phyloP scores from a whole-genome alignment of 192 early-diverging fungal species.

The Backusella circina region DNA sequence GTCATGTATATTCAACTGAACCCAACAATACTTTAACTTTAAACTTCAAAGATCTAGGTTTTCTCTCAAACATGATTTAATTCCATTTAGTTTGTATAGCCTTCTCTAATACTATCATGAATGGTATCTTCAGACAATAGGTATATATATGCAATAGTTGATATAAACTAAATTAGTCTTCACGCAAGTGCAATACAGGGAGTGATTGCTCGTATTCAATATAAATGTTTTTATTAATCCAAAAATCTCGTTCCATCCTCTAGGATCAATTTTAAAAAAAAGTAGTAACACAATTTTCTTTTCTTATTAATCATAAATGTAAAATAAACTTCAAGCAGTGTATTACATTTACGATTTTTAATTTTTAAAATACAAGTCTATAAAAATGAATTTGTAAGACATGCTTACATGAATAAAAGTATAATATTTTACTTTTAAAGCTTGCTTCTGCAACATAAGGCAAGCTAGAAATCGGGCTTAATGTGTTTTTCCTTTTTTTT shows the following conservation, averaged over 20 bases:
- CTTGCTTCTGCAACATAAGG: neutral
- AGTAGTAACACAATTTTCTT: neutral
- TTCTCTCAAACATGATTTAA: too few relatives aligned
- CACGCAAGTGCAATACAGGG: neutral
- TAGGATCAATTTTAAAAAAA: neutral
- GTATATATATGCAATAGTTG: too few relatives aligned
- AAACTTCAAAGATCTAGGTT: too few relatives aligned
- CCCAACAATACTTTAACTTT: too few relatives aligned
- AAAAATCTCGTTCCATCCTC: neutral
- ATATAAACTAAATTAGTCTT: too few relatives aligned
- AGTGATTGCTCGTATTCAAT: neutral
- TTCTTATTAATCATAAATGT: neutral
- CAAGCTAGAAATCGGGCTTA: neutral
- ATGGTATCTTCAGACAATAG: too few relatives aligned
- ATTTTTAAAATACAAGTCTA: neutral
- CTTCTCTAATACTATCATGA: too few relatives aligned
- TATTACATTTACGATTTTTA: neutral
- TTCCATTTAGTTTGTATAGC: too few relatives aligned
- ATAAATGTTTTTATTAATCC: neutral
- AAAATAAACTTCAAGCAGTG: neutral
- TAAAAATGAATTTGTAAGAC: neutral
- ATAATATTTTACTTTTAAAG: neutral
- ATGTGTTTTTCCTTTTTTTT: neutral
- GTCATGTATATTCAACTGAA: too few relatives aligned
- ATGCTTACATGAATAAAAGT: neutral